Evolutionary conservation across 164 flowering plant species (phyloP).

Genomic region (Taxillus chinensis): DNA sequence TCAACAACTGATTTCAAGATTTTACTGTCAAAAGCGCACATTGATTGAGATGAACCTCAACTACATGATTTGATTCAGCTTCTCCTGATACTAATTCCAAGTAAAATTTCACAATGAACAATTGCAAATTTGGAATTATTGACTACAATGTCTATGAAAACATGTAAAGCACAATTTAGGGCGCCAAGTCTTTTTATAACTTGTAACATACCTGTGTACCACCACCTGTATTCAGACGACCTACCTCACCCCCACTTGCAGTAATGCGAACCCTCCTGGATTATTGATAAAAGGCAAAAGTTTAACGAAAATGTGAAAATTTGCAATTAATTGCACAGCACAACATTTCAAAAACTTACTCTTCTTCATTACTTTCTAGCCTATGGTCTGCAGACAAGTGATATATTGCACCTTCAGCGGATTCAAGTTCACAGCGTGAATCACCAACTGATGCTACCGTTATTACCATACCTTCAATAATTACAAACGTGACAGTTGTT

Average conservation of each 20-base stretch:
- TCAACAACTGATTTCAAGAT: no score
- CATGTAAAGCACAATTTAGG: no score
- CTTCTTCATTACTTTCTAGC: slow-evolving; percentile 79
- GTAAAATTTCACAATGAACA: no score
- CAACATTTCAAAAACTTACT: slow-evolving; percentile 40
- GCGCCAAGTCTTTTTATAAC: no score
- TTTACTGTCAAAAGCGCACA: no score
- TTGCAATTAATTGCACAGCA: not conserved
- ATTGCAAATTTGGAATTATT: no score
- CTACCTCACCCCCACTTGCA: slow-evolving; percentile 97
- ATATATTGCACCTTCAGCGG: slow-evolving; percentile 81
- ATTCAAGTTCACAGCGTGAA: slow-evolving; percentile 86
- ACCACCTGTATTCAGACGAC: slow-evolving; percentile 83
- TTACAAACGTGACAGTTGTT: slow-evolving; percentile 89
- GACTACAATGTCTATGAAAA: no score
- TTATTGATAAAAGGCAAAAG: slow-evolving; percentile 5
- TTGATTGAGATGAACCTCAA: no score
- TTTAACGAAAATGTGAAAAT: slow-evolving; percentile 1
- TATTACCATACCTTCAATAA: slow-evolving; percentile 90
- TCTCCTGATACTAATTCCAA: no score
- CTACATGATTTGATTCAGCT: no score
- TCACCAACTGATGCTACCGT: slow-evolving; percentile 98
- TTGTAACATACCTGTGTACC: slow-evolving; percentile 72
- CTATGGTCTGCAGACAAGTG: slow-evolving; percentile 92
- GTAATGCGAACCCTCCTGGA: slow-evolving; percentile 77